Conservation (phyloP, 2,329 filamentous ascomycete species). For the Akanthomyces lecanii region DNA sequence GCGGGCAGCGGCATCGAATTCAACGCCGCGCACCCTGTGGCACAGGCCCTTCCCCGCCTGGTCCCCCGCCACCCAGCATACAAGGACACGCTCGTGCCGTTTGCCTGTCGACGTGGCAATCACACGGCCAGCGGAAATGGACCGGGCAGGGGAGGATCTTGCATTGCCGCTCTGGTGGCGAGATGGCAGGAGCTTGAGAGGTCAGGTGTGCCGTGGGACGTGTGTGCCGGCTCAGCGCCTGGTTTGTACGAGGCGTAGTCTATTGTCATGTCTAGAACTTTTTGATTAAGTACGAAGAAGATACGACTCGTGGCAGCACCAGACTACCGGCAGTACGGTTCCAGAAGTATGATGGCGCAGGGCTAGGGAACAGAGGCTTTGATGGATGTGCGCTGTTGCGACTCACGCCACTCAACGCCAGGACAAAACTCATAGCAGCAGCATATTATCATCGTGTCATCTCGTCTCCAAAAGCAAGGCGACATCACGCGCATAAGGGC, state of each 20-base stretch:
- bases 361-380: too few relatives aligned
- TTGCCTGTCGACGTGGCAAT: slow-evolving; percentile 13
- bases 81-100: neutral
- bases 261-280: neutral
- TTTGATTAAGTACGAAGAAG: neutral
- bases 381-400: too few relatives aligned
- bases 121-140: slow-evolving; percentile 14
- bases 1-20: neutral
- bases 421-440: neutral
- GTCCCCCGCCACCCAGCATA: neutral
- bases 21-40: neutral
- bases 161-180: slow-evolving; percentile 2
- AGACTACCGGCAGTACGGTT: neutral
- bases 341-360: too few relatives aligned
- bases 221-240: neutral
- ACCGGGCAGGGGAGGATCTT: slow-evolving; percentile 5
- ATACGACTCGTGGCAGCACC: neutral
- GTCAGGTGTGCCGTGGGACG: neutral
- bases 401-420: neutral
- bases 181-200: neutral
- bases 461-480: neutral
- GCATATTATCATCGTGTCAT: neutral
- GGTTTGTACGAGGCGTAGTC: neutral
- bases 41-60: neutral
- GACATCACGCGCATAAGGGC: slow-evolving; percentile 9